These are phyloP conservation scores for Dryas octopetala DNA, from an alignment of 306 rosid genomes.

Conservation along the genomic window DNA sequence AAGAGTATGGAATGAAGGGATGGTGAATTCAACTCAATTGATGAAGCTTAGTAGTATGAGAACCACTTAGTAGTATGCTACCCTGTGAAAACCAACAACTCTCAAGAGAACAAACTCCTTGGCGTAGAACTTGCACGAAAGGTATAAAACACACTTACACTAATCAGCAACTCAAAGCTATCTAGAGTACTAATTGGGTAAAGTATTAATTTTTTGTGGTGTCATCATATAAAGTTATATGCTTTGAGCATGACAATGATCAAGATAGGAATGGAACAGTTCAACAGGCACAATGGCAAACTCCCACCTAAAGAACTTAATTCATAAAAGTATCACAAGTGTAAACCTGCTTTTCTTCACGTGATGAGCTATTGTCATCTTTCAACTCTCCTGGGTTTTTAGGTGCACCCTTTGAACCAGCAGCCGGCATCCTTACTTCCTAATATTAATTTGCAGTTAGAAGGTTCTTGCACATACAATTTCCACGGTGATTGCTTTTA, in stretches of 20 bases:
- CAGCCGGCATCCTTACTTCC: slow-evolving; percentile 98
- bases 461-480: slow-evolving; percentile 3
- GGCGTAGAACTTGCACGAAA: neutral
- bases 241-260: neutral
- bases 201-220: neutral
- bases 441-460: slow-evolving; percentile 34
- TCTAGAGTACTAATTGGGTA: neutral
- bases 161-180: neutral
- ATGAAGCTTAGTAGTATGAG: neutral
- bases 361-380: slow-evolving; percentile 74
- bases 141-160: neutral
- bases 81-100: neutral
- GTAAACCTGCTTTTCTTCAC: slow-evolving; percentile 79
- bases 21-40: neutral
- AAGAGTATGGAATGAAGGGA: neutral
- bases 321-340: neutral
- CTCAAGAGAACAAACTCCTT: neutral
- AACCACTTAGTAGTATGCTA: neutral
- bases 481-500: neutral
- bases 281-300: neutral
- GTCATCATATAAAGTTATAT: neutral
- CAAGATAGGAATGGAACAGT: neutral
- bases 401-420: slow-evolving; percentile 75
- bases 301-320: neutral
- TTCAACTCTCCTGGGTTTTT: slow-evolving; percentile 76